These are phyloP conservation scores for Lecanosticta acicola DNA, from an alignment of 2,329 filamentous ascomycete genomes.

Conservation along the genomic window DNA sequence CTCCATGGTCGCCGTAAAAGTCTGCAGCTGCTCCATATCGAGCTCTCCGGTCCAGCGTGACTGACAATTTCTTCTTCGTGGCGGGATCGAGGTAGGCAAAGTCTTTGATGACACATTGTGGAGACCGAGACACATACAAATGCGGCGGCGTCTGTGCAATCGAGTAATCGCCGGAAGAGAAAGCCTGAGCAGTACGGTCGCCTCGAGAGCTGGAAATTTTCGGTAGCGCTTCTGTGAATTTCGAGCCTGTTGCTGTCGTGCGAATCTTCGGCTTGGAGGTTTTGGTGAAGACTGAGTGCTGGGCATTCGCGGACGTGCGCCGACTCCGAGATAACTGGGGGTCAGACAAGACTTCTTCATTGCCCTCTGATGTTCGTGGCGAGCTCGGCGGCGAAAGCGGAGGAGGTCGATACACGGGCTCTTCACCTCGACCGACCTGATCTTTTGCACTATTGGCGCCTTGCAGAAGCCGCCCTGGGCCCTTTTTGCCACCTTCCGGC, in stretches of 20 bases:
- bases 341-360: neutral
- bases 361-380: conserved; percentile 1
- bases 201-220: neutral
- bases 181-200: neutral
- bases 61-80: neutral
- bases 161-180: conserved; percentile 13
- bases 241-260: neutral
- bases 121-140: conserved; percentile 27
- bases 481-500: too few relatives aligned
- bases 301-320: neutral
- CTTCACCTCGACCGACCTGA: neutral
- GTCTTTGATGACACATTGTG: conserved; percentile 30
- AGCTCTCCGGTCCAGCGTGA: neutral
- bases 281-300: conserved; percentile 6
- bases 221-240: neutral
- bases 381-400: conserved; percentile 6
- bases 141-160: conserved; percentile 25
- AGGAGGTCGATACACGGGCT: neutral
- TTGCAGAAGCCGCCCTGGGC: too few relatives aligned
- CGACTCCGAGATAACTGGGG: neutral
- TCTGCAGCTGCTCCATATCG: conserved; percentile 51
- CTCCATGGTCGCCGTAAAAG: conserved; percentile 57
- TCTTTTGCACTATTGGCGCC: too few relatives aligned
- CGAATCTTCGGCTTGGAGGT: conserved; percentile 1
- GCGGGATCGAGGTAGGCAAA: conserved; percentile 25